Percentiles rank a stretch among this genome's conserved stretches.
Evolutionary conservation across 768 basidiomycete genomes (phyloP).

Genomic region (Vararia minispora): DNA sequence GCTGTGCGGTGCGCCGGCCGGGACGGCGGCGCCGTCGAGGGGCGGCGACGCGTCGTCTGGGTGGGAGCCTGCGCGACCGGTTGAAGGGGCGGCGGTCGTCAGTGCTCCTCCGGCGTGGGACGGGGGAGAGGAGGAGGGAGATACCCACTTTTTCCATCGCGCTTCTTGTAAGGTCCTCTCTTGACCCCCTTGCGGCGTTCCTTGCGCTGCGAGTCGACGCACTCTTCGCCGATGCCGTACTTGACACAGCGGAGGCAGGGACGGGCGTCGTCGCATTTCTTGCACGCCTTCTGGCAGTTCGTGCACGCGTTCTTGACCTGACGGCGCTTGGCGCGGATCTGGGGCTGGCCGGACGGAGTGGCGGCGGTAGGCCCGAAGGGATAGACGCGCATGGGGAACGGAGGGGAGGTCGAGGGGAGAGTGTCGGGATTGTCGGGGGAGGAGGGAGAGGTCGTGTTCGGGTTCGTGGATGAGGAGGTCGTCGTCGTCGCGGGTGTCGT

Average conservation of each 20-base stretch:
- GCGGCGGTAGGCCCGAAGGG: slow-evolving; percentile 43
- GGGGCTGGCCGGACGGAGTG: slow-evolving; percentile 33
- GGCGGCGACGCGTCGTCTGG: slow-evolving; percentile 32
- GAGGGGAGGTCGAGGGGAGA: slow-evolving; percentile 39
- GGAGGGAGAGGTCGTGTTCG: slow-evolving; percentile 12
- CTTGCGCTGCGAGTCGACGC: slow-evolving; percentile 85
- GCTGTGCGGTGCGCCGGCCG: slow-evolving; percentile 10
- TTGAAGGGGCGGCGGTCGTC: slow-evolving; percentile 11
- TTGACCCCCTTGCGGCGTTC: slow-evolving; percentile 85
- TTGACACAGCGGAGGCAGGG: slow-evolving; percentile 91
- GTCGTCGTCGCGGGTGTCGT: slow-evolving; percentile 16
- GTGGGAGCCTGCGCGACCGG: slow-evolving; percentile 46
- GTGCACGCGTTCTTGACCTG: slow-evolving; percentile 91
- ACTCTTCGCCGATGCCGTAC: slow-evolving; percentile 80
- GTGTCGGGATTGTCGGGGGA: slow-evolving; percentile 28
- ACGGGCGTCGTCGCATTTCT: slow-evolving; percentile 85
- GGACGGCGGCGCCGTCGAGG: slow-evolving; percentile 30
- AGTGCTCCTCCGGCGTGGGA: too few species aligned
- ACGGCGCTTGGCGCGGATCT: slow-evolving; percentile 63
- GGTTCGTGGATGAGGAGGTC: slow-evolving; percentile 22
- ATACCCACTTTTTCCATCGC: slow-evolving; percentile 76
- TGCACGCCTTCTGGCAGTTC: slow-evolving; percentile 85
- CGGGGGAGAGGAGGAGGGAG: slow-evolving; percentile 15
- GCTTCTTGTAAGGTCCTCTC: slow-evolving; percentile 89
- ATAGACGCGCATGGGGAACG: slow-evolving; percentile 61